These are phyloP conservation scores for Lachancea waltii DNA, from an alignment of 805 yeast genomes.

Conservation along the genomic window DNA sequence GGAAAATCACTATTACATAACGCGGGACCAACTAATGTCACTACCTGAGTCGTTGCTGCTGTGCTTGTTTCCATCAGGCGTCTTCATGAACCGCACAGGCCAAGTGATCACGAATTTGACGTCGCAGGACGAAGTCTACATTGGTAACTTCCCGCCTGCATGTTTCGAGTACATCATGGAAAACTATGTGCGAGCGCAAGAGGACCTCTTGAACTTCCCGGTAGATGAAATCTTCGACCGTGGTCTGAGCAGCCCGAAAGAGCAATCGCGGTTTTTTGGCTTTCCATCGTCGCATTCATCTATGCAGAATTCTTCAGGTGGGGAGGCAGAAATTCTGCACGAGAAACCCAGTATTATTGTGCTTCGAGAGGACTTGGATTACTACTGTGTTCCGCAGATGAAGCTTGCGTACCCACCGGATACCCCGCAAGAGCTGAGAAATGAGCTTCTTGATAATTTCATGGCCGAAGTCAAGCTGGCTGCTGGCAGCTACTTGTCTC, in stretches of 20 bases:
- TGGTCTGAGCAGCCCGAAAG: constrained; percentile 15
- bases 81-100: constrained; percentile 70
- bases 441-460: constrained; percentile 34
- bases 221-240: constrained; percentile 36
- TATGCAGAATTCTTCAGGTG: constrained; percentile 8
- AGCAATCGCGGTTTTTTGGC: constrained; percentile 26
- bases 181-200: constrained; percentile 63
- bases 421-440: constrained; percentile 42
- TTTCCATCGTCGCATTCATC: constrained; percentile 12
- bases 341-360: constrained; percentile 88
- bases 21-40: constrained; percentile 84
- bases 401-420: constrained; percentile 40
- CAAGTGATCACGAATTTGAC: constrained; percentile 72
- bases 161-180: constrained; percentile 81
- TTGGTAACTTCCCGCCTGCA: constrained; percentile 70
- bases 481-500: constrained; percentile 61
- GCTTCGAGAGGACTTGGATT: constrained; percentile 88
- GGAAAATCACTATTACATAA: constrained; percentile 65
- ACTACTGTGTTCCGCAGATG: constrained; percentile 67
- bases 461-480: constrained; percentile 63
- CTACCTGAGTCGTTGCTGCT: constrained; percentile 85
- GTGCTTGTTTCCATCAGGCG: constrained; percentile 87
- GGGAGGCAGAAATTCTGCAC: constrained; percentile 57
- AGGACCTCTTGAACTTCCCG: constrained; percentile 41
- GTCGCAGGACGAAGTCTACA: constrained; percentile 72